These are phyloP conservation scores for Strobilomyces dryophilus DNA, from an alignment of 768 basidiomycete genomes.

Conservation along the genomic window DNA sequence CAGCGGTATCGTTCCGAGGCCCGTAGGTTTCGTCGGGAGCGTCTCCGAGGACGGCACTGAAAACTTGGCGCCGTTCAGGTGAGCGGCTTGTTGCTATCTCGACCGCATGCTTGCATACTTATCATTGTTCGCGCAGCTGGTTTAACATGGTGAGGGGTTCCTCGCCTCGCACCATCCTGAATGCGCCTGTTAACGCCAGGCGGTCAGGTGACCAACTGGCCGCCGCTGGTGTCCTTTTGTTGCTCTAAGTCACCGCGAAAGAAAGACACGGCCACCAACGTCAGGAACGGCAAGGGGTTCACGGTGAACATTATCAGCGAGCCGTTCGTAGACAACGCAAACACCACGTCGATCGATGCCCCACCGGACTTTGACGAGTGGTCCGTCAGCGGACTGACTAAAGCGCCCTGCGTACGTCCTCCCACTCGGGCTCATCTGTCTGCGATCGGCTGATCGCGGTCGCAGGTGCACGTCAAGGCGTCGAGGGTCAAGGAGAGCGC, in stretches of 20 bases:
- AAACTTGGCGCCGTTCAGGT: slow-evolving; percentile 45
- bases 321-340: slow-evolving; percentile 37
- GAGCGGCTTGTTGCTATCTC: slow-evolving; percentile 15
- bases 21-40: slow-evolving; percentile 42
- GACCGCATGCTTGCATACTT: slow-evolving; percentile 13
- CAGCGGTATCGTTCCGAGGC: slow-evolving; percentile 38
- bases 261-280: slow-evolving; percentile 44
- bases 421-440: background rate
- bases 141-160: too few species aligned
- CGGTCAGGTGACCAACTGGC: slow-evolving; percentile 19
- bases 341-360: slow-evolving; percentile 35
- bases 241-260: slow-evolving; percentile 7
- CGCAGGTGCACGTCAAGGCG: slow-evolving; percentile 34
- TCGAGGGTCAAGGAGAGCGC: slow-evolving; percentile 21
- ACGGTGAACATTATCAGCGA: slow-evolving; percentile 55
- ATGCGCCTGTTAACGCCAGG: background rate
- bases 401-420: slow-evolving; percentile 5
- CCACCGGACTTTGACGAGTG: slow-evolving; percentile 33
- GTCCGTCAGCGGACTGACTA: slow-evolving; percentile 4
- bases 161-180: background rate
- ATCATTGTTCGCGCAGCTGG: background rate
- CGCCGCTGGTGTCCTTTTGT: slow-evolving; percentile 38
- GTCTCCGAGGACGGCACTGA: slow-evolving; percentile 29
- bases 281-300: slow-evolving; percentile 42
- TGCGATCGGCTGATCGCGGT: background rate